A percentile compares a stretch with the other conserved stretches of the same genome.
Evolutionary conservation across 768 basidiomycete species (phyloP).

Genomic region (Amanita phalloides): DNA sequence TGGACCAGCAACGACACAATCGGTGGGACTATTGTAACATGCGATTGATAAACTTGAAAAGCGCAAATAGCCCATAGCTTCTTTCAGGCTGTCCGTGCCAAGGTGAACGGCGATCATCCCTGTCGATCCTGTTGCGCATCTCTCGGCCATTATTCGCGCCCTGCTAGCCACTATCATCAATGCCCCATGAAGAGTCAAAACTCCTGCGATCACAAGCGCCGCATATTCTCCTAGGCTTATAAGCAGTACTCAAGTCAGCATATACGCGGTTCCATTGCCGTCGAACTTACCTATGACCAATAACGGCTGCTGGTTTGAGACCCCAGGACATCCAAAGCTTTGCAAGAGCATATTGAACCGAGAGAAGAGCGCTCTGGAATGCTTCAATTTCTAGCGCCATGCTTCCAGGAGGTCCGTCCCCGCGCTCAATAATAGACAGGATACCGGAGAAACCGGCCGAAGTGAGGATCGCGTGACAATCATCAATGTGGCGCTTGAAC

Average conservation of each 20-base stretch:
- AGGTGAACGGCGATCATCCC: slow-evolving; percentile 55
- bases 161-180: slow-evolving; percentile 47
- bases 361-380: slow-evolving; percentile 44
- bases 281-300: slow-evolving; percentile 57
- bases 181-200: slow-evolving; percentile 45
- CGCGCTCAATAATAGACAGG: slow-evolving; percentile 27
- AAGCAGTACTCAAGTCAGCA: not conserved
- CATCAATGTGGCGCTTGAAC: slow-evolving; percentile 44
- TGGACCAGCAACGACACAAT: slow-evolving; percentile 53
- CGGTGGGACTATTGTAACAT: slow-evolving; percentile 49
- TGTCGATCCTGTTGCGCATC: slow-evolving; percentile 31
- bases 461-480: slow-evolving; percentile 43
- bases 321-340: slow-evolving; percentile 65
- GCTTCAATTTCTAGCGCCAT: slow-evolving; percentile 29
- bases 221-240: slow-evolving; percentile 67
- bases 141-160: slow-evolving; percentile 42
- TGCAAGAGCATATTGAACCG: slow-evolving; percentile 53
- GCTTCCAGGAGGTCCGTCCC: slow-evolving; percentile 11
- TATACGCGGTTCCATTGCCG: not conserved
- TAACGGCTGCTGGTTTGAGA: slow-evolving; percentile 43
- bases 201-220: slow-evolving; percentile 52
- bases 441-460: slow-evolving; percentile 42
- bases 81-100: slow-evolving; percentile 20
- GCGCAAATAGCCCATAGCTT: slow-evolving; percentile 20
- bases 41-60: slow-evolving; percentile 37